Percentiles rank a stretch among this genome's conserved stretches.
Evolutionary conservation across 257 asterid species (phyloP).

Genomic region (Solanum clarkiae): DNA sequence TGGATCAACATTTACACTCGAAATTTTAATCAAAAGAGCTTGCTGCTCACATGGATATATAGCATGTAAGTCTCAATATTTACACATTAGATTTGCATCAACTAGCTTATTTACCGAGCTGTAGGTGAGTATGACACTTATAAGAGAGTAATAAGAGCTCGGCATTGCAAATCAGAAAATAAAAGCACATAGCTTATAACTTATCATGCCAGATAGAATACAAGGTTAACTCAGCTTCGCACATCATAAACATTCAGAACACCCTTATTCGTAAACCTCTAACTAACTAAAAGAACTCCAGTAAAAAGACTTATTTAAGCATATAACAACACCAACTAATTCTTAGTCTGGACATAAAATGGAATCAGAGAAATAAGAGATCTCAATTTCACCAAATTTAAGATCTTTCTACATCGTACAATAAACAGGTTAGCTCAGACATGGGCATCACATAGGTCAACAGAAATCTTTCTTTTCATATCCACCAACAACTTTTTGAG

Average conservation of each 20-base stretch:
- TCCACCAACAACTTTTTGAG: background rate
- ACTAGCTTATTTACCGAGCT: background rate
- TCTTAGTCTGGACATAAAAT: background rate
- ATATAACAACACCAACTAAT: background rate
- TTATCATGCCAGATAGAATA: background rate
- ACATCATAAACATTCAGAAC: background rate
- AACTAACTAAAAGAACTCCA: background rate
- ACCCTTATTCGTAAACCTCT: background rate
- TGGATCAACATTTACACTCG: background rate
- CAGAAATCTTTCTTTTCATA: background rate
- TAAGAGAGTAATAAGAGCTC: background rate
- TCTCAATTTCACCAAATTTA: background rate
- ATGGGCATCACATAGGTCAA: background rate
- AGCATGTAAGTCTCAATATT: background rate
- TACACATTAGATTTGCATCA: background rate
- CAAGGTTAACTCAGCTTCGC: background rate
- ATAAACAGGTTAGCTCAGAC: background rate
- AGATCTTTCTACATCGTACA: background rate
- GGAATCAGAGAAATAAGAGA: background rate
- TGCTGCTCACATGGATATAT: background rate
- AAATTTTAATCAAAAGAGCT: background rate
- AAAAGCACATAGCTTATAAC: background rate
- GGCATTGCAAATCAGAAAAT: background rate
- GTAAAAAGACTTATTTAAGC: background rate
- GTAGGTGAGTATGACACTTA: background rate